Conservation (phyloP, 169 alveolate genomes). For the Eimeria tenella region DNA sequence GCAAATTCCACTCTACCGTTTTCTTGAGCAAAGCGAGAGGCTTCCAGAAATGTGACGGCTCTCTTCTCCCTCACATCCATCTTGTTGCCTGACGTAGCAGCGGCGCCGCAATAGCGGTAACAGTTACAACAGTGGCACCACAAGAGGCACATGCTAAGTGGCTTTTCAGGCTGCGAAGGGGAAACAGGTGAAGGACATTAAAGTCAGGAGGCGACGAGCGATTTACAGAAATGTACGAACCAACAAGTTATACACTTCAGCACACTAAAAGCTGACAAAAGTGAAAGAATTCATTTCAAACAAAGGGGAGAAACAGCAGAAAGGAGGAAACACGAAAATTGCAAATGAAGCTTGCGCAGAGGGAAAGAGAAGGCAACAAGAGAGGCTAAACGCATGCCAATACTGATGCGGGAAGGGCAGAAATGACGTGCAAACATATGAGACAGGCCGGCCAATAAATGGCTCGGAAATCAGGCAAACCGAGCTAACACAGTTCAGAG, state of each 20-base stretch:
- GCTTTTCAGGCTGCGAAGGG: not conserved
- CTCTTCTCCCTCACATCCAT: constrained; percentile 83
- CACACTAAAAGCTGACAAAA: not conserved
- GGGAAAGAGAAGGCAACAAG: not conserved
- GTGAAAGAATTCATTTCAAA: not conserved
- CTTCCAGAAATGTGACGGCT: constrained; percentile 89
- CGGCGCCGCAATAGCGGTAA: not conserved
- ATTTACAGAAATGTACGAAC: not conserved
- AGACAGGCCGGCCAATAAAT: not conserved
- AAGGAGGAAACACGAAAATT: not conserved
- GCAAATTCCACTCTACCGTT: constrained; percentile 79
- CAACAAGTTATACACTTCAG: not conserved
- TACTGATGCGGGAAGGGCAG: not conserved
- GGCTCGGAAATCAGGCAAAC: not conserved
- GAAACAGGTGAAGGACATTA: not conserved
- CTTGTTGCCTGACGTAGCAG: constrained; percentile 50
- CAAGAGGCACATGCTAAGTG: too few species aligned
- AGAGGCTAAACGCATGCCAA: not conserved
- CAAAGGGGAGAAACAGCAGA: not conserved
- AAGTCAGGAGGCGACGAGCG: not conserved
- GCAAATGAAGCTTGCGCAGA: not conserved
- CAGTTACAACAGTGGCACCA: too few species aligned
- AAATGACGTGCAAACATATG: not conserved
- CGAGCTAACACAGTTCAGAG: not conserved
- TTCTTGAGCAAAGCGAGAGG: constrained; percentile 92